A percentile compares a stretch with the other conserved stretches of the same genome.
phyloP scores from a whole-genome alignment of 345 rosid genomes.

The Cardiospermum halicacabum region DNA sequence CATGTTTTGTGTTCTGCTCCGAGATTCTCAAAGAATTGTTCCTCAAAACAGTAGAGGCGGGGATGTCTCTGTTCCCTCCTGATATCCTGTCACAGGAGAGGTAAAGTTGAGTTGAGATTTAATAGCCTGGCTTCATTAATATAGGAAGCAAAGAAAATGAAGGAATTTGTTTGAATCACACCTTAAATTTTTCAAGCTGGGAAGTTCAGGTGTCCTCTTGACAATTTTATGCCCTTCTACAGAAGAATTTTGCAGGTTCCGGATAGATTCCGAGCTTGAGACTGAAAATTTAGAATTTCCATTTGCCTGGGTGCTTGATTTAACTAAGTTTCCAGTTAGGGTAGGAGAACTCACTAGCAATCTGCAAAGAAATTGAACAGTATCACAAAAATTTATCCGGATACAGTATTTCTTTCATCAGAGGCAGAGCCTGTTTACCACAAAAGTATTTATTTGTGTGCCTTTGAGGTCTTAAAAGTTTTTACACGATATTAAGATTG shows the following conservation, averaged over 20 bases:
- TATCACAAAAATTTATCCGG: constrained; percentile 1
- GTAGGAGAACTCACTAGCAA: constrained; percentile 31
- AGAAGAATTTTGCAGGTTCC: constrained; percentile 30
- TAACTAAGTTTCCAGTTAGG: constrained; percentile 35
- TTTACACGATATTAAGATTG: constrained; percentile 1
- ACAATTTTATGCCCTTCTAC: constrained; percentile 41
- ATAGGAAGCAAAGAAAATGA: constrained; percentile 3
- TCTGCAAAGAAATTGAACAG: constrained; percentile 29
- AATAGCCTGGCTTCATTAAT: constrained; percentile 1
- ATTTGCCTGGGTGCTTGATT: constrained; percentile 13
- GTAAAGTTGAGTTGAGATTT: neutral
- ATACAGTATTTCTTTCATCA: constrained; percentile 8
- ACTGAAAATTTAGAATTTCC: constrained; percentile 20
- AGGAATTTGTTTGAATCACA: constrained; percentile 15
- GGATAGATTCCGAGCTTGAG: constrained; percentile 33
- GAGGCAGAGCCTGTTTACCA: neutral
- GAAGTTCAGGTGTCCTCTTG: constrained; percentile 37
- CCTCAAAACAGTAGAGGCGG: constrained; percentile 23
- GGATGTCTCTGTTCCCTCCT: constrained; percentile 32
- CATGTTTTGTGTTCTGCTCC: constrained; percentile 30
- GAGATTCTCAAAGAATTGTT: constrained; percentile 24
- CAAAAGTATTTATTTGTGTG: neutral
- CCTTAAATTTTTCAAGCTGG: constrained; percentile 46
- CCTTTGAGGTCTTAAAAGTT: neutral
- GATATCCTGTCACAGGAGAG: constrained; percentile 36